Percentiles rank a stretch among this genome's conserved stretches.
Conservation (phyloP, 371 early-diverging fungal genomes). For the Lichtheimia hyalospora region DNA sequence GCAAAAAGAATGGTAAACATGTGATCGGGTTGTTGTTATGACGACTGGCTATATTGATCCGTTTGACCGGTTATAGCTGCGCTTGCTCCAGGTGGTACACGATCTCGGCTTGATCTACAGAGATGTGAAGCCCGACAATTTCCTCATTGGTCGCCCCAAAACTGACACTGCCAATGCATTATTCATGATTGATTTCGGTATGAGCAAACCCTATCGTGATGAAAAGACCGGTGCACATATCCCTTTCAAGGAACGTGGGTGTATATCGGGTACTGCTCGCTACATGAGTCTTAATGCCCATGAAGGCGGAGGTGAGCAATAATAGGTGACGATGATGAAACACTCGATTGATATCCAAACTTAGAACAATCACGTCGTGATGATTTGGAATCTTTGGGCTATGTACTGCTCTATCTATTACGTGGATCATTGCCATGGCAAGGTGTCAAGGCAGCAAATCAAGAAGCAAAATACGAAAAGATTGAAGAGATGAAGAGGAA, state of each 20-base stretch:
- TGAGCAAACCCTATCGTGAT: slow-evolving; percentile 96
- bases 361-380: slow-evolving; percentile 97
- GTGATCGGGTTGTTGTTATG: too few relatives aligned
- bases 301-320: slow-evolving; percentile 77
- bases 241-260: slow-evolving; percentile 94
- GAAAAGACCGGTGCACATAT: slow-evolving; percentile 95
- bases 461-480: slow-evolving; percentile 97
- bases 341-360: slow-evolving; percentile 10
- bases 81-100: slow-evolving; percentile 69
- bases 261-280: slow-evolving; percentile 97
- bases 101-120: slow-evolving; percentile 47
- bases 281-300: slow-evolving; percentile 99
- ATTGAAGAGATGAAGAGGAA: slow-evolving; percentile 98
- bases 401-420: slow-evolving; percentile 98
- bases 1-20: slow-evolving; percentile 91
- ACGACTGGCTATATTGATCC: background rate
- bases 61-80: slow-evolving; percentile 5
- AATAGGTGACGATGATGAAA: background rate
- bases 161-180: slow-evolving; percentile 81
- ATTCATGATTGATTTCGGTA: slow-evolving; percentile 97
- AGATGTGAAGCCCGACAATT: slow-evolving; percentile 97
- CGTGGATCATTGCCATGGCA: slow-evolving; percentile 99
- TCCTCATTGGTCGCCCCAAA: slow-evolving; percentile 85
- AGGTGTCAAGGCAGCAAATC: slow-evolving; percentile 95
- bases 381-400: slow-evolving; percentile 97